Evolutionary conservation across 805 yeast genomes (phyloP).

Genomic region (Zygoascus bituminiphila): DNA sequence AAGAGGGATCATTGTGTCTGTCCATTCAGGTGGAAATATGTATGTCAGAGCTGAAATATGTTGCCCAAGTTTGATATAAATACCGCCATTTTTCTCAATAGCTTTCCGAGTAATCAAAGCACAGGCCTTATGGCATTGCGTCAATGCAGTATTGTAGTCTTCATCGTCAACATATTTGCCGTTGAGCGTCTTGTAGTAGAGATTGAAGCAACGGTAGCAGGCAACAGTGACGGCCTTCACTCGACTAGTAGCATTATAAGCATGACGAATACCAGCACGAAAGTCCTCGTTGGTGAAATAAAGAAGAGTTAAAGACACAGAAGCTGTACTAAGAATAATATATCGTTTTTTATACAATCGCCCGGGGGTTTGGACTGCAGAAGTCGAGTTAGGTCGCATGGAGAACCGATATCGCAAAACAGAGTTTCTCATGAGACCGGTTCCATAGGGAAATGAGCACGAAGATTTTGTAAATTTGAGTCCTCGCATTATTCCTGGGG

Average conservation of each 20-base stretch:
- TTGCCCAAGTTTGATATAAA: conserved; percentile 91
- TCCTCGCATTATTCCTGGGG: too few species aligned
- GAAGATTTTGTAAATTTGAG: too few species aligned
- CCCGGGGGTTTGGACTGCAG: too few species aligned
- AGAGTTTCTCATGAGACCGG: too few species aligned
- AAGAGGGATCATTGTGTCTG: conserved; percentile 83
- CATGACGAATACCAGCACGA: conserved; percentile 19
- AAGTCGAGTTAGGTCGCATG: too few species aligned
- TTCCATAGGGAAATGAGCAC: too few species aligned
- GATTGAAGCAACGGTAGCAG: conserved; percentile 60
- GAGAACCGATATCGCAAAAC: too few species aligned
- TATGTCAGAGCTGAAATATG: conserved; percentile 90
- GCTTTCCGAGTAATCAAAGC: conserved; percentile 76
- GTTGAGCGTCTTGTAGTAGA: conserved; percentile 54
- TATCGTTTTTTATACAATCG: not conserved
- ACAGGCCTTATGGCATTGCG: conserved; percentile 62
- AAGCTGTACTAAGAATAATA: not conserved
- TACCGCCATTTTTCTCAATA: conserved; percentile 79
- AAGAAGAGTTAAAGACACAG: conserved; percentile 7
- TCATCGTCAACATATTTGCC: conserved; percentile 37
- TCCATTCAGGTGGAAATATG: conserved; percentile 89
- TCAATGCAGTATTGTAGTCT: conserved; percentile 44
- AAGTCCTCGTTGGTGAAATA: conserved; percentile 20
- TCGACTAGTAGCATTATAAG: conserved; percentile 21
- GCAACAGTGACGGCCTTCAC: conserved; percentile 37